phyloP scores from a whole-genome alignment of 2,329 filamentous ascomycete genomes.

The Plenodomus tracheiphilus region DNA sequence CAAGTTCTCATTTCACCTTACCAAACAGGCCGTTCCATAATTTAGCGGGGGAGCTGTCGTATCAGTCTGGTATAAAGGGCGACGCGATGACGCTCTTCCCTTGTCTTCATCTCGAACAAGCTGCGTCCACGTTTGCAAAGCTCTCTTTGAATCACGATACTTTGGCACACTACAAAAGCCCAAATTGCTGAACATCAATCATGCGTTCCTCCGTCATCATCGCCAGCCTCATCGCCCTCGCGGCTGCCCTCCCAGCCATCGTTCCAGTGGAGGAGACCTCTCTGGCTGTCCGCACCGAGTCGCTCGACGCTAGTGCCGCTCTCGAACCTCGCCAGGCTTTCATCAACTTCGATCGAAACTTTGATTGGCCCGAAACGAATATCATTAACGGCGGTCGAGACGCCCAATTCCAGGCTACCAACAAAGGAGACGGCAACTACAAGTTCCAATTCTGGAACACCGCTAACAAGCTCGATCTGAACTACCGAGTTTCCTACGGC shows the following conservation, averaged over 20 bases:
- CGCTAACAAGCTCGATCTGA: neutral
- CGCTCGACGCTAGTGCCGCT: neutral
- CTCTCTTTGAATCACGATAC: neutral
- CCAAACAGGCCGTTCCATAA: too few species aligned
- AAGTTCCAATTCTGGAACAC: neutral
- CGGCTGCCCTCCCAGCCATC: conserved; percentile 1
- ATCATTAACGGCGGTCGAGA: neutral
- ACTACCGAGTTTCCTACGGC: neutral
- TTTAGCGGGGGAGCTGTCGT: neutral
- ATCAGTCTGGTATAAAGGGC: conserved; percentile 1
- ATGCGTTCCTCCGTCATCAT: conserved; percentile 1
- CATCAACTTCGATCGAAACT: neutral
- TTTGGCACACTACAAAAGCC: neutral
- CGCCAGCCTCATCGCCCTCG: neutral
- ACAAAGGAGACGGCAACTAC: conserved; percentile 1
- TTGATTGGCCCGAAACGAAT: neutral
- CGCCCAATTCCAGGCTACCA: neutral
- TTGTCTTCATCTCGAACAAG: neutral
- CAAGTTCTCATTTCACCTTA: too few species aligned
- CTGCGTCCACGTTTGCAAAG: conserved; percentile 1
- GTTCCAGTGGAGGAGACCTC: neutral
- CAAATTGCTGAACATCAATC: neutral
- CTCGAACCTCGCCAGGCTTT: neutral
- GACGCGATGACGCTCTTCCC: neutral
- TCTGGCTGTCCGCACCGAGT: neutral